Conservation (phyloP, 225 moss, liverwort and hornwort species). For the Straminergon stramineum region DNA sequence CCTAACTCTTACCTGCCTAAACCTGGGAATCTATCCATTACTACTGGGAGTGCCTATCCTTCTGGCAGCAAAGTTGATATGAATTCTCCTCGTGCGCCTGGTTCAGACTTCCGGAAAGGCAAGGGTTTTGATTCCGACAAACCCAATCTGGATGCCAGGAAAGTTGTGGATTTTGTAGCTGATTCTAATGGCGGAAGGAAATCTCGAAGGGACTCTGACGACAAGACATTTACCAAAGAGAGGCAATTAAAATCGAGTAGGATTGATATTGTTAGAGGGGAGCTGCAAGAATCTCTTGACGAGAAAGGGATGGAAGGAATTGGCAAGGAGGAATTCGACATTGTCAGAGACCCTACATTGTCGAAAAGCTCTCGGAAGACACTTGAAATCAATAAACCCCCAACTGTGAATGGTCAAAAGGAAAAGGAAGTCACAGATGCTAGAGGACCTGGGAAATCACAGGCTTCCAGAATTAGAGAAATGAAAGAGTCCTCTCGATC, state of each 20-base stretch:
- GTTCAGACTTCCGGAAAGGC: constrained; percentile 28
- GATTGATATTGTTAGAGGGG: constrained; percentile 24
- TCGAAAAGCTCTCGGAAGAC: constrained; percentile 34
- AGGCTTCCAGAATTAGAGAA: constrained; percentile 23
- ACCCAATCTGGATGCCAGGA: constrained; percentile 28
- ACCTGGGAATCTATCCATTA: constrained; percentile 13
- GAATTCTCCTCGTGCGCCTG: constrained; percentile 17
- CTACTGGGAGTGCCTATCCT: constrained; percentile 15
- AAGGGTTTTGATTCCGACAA: constrained; percentile 35
- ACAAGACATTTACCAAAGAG: constrained; percentile 41
- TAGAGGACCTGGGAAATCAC: constrained; percentile 27
- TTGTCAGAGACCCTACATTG: constrained; percentile 13
- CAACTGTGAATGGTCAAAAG: constrained; percentile 27
- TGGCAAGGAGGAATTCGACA: constrained; percentile 27
- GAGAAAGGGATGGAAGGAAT: constrained; percentile 33
- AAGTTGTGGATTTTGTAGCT: constrained; percentile 8
- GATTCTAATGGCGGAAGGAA: constrained; percentile 47
- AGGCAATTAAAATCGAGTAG: constrained; percentile 22
- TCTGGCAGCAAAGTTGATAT: constrained; percentile 30
- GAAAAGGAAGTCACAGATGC: constrained; percentile 30
- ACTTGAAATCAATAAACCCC: constrained; percentile 8
- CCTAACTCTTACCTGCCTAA: constrained; percentile 16
- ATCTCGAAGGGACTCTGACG: constrained; percentile 42
- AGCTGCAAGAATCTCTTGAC: constrained; percentile 20
- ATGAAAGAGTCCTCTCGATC: constrained; percentile 30